phyloP scores from a whole-genome alignment of 257 asterid species.

The Solanum bulbocastanum region DNA sequence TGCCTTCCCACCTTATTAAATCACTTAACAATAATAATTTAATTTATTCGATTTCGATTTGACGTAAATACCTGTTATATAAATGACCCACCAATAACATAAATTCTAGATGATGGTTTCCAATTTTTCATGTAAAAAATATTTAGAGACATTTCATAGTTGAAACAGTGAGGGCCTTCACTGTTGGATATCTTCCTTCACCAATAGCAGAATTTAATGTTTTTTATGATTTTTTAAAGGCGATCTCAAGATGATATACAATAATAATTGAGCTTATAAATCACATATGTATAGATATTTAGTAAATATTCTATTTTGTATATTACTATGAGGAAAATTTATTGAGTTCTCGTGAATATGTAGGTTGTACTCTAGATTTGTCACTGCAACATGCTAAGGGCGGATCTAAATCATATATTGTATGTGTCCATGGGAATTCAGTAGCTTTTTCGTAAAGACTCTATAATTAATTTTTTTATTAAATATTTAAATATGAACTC shows the following conservation, averaged over 20 bases:
- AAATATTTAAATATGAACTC: neutral
- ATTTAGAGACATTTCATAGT: constrained; percentile 12
- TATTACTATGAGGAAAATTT: neutral
- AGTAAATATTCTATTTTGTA: neutral
- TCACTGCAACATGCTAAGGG: neutral
- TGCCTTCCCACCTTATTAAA: neutral
- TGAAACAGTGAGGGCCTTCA: constrained; percentile 11
- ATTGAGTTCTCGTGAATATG: neutral
- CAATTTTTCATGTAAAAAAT: neutral
- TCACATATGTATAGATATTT: neutral
- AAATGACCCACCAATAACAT: neutral
- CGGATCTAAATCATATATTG: neutral
- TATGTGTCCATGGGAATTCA: neutral
- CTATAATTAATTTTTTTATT: too few species aligned
- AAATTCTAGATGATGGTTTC: neutral
- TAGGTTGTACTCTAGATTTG: neutral
- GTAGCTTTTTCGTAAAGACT: fast-evolving
- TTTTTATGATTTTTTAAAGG: too few species aligned
- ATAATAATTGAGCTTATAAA: neutral
- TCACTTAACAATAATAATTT: neutral
- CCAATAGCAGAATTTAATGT: neutral
- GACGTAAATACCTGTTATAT: too few species aligned
- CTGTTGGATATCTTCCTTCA: constrained; percentile 26
- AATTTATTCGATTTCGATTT: neutral
- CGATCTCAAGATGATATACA: neutral